phyloP scores from a whole-genome alignment of 2,329 filamentous ascomycete species.

The Diplodia scrobiculata region DNA sequence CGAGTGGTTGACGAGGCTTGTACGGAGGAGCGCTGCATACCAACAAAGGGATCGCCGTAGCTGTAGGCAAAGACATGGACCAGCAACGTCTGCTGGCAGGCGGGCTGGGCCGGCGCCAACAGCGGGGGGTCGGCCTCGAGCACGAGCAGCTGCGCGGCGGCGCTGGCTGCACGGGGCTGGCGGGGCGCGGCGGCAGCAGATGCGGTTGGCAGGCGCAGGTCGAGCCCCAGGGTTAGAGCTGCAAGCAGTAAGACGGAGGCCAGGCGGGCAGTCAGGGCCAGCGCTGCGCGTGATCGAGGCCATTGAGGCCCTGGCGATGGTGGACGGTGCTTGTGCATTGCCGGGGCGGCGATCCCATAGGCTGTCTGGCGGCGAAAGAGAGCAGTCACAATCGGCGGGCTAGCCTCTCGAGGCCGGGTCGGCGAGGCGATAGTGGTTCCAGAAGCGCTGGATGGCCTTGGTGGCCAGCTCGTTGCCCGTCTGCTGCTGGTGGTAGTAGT shows the following conservation, averaged over 20 bases:
- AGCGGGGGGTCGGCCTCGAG: slow-evolving; percentile 72
- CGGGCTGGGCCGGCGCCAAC: slow-evolving; percentile 49
- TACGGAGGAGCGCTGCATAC: slow-evolving; percentile 43
- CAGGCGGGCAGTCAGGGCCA: slow-evolving; percentile 7
- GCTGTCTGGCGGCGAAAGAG: slow-evolving; percentile 19
- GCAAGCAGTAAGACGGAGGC: slow-evolving; percentile 23
- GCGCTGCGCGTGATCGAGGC: slow-evolving; percentile 11
- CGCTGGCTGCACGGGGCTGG: slow-evolving; percentile 18
- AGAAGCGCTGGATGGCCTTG: slow-evolving; percentile 59
- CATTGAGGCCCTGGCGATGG: slow-evolving; percentile 15
- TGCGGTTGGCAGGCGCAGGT: slow-evolving; percentile 14
- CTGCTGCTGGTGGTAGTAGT: slow-evolving; percentile 75
- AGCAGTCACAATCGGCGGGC: slow-evolving; percentile 19
- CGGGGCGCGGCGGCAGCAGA: neutral
- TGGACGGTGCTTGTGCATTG: slow-evolving; percentile 8
- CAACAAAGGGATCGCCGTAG: slow-evolving; percentile 73
- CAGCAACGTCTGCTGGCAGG: slow-evolving; percentile 65
- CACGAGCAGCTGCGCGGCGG: slow-evolving; percentile 56
- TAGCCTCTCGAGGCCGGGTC: slow-evolving; percentile 15
- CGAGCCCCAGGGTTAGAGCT: slow-evolving; percentile 8
- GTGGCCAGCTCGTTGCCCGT: slow-evolving; percentile 54
- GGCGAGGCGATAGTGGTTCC: slow-evolving; percentile 51
- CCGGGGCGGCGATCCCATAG: slow-evolving; percentile 16
- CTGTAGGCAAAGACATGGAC: slow-evolving; percentile 70
- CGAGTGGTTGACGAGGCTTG: slow-evolving; percentile 12